A percentile compares a stretch with the other conserved stretches of the same genome.
Conservation (phyloP, 23 red algal species). For the Chondrus crispus region DNA sequence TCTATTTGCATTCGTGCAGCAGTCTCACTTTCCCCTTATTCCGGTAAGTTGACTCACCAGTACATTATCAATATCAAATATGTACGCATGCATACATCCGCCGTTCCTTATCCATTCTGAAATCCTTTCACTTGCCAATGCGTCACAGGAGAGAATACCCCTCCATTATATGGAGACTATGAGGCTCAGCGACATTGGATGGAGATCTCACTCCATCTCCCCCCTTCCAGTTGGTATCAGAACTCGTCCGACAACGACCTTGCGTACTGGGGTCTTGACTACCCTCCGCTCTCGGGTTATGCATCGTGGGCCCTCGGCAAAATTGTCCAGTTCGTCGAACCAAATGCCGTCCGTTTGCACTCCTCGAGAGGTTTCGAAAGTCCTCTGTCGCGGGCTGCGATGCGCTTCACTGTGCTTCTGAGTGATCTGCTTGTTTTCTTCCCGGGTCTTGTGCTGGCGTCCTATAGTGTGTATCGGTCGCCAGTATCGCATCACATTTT, state of each 20-base stretch:
- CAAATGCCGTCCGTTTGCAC: slow-evolving; percentile 37
- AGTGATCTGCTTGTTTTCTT: slow-evolving; percentile 77
- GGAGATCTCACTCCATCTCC: slow-evolving; percentile 74
- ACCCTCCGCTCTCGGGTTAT: slow-evolving; percentile 91
- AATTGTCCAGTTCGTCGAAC: slow-evolving; percentile 24
- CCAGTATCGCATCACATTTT: too few relatives aligned
- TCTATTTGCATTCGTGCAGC: slow-evolving; percentile 57
- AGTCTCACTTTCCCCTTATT: slow-evolving; percentile 57
- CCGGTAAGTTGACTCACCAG: slow-evolving; percentile 15
- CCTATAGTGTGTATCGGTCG: background rate
- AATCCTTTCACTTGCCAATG: background rate
- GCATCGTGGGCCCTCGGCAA: slow-evolving; percentile 19
- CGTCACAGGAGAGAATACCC: slow-evolving; percentile 58
- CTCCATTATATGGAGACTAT: slow-evolving; percentile 91
- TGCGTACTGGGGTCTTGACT: slow-evolving; percentile 94
- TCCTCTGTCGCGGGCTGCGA: slow-evolving; percentile 43
- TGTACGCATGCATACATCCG: too few relatives aligned
- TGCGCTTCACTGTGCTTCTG: slow-evolving; percentile 72
- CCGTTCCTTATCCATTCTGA: background rate
- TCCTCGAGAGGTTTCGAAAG: slow-evolving; percentile 77
- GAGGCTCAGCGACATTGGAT: slow-evolving; percentile 99
- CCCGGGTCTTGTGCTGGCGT: slow-evolving; percentile 26
- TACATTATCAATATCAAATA: background rate
- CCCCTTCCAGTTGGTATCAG: slow-evolving; percentile 72
- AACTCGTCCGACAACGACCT: slow-evolving; percentile 47